phyloP scores from a whole-genome alignment of 1,284 basidiomycete species.

The Heterobasidion parviporum region DNA sequence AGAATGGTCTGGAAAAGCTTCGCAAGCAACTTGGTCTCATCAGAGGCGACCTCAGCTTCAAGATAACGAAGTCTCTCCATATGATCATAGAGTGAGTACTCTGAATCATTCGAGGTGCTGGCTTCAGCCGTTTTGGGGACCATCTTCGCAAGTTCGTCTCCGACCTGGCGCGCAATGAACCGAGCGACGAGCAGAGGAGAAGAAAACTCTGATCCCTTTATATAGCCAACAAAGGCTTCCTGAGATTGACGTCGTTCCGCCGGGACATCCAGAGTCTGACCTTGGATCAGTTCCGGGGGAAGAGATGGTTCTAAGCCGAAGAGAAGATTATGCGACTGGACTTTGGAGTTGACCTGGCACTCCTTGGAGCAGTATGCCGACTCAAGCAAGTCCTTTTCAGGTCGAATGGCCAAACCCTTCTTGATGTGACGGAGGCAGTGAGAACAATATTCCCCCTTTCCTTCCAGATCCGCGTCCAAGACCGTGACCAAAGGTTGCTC shows the following conservation, averaged over 20 bases:
- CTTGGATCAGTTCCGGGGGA: slow-evolving; percentile 29
- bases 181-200: slow-evolving; percentile 55
- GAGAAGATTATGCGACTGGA: slow-evolving; percentile 58
- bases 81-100: slow-evolving; percentile 66
- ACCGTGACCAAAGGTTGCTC: slow-evolving; percentile 63
- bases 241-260: slow-evolving; percentile 52
- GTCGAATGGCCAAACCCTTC: slow-evolving; percentile 32
- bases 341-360: slow-evolving; percentile 47
- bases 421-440: slow-evolving; percentile 59
- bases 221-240: slow-evolving; percentile 41
- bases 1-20: slow-evolving; percentile 53
- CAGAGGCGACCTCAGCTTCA: slow-evolving; percentile 37
- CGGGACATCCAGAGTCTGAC: slow-evolving; percentile 22
- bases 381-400: slow-evolving; percentile 41
- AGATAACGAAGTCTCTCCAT: slow-evolving; percentile 64
- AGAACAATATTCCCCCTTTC: slow-evolving; percentile 56
- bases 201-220: slow-evolving; percentile 39
- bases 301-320: slow-evolving; percentile 60
- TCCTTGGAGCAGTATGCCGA: slow-evolving; percentile 66
- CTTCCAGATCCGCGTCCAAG: slow-evolving; percentile 63
- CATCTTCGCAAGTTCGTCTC: slow-evolving; percentile 54
- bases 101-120: slow-evolving; percentile 24
- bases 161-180: slow-evolving; percentile 64
- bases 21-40: slow-evolving; percentile 45
- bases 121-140: slow-evolving; percentile 18